These are phyloP conservation scores for Chaetomiaceae sp. DNA, from an alignment of 2,329 filamentous ascomycete genomes.

Conservation along the genomic window DNA sequence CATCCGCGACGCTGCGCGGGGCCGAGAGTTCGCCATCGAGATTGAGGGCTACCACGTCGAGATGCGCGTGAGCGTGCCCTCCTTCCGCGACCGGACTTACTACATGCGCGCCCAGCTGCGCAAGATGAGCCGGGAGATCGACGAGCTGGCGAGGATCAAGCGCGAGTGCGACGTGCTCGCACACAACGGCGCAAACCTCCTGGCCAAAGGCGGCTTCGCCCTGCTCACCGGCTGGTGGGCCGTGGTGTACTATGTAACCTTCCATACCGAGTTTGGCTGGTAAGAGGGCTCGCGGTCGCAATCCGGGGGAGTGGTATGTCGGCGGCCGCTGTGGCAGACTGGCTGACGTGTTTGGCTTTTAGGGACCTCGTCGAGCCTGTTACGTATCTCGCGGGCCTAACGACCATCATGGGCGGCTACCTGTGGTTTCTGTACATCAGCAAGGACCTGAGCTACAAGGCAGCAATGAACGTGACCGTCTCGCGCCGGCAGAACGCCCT, in stretches of 20 bases:
- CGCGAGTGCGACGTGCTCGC: constrained; percentile 73
- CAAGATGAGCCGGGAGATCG: constrained; percentile 63
- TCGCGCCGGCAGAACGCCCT: constrained; percentile 68
- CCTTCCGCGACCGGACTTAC: constrained; percentile 84
- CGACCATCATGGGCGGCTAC: constrained; percentile 82
- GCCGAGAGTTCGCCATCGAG: constrained; percentile 75
- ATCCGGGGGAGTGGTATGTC: no score
- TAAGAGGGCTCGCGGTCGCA: no score
- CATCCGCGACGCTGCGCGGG: constrained; percentile 79
- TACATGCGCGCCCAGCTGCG: constrained; percentile 74
- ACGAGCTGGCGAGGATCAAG: constrained; percentile 66
- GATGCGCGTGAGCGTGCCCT: constrained; percentile 74
- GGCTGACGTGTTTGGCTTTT: background rate
- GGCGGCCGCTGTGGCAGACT: no score
- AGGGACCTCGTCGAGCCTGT: constrained; percentile 79
- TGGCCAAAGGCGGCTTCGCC: constrained; percentile 74
- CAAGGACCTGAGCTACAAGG: constrained; percentile 78
- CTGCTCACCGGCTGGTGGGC: constrained; percentile 74
- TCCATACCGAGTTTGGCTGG: constrained; percentile 75
- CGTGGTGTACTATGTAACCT: constrained; percentile 66
- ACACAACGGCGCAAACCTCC: constrained; percentile 67
- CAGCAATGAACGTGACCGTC: constrained; percentile 81
- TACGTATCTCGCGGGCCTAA: constrained; percentile 81
- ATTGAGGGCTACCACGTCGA: constrained; percentile 63
- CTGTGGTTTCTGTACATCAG: constrained; percentile 93